Conservation (phyloP, 164 flowering plant species). For the Stephania japonica region DNA sequence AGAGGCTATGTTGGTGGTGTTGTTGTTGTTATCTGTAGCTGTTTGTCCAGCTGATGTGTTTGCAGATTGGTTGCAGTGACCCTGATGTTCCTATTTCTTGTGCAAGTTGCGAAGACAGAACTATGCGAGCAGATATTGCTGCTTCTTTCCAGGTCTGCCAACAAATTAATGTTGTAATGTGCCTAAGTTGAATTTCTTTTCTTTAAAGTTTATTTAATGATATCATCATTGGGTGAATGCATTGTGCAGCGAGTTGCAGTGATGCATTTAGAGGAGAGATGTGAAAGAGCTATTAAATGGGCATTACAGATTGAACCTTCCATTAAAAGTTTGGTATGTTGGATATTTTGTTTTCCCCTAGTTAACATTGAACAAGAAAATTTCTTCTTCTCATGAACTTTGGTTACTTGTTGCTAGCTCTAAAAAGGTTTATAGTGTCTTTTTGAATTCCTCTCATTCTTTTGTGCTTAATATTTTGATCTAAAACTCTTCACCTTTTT, state of each 20-base stretch:
- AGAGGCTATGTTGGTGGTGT: too few species aligned
- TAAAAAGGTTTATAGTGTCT: not conserved
- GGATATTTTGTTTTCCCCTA: conserved; percentile 1
- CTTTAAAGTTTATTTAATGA: not conserved
- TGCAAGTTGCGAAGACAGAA: conserved; percentile 57
- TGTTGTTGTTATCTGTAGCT: too few species aligned
- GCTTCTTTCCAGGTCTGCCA: conserved; percentile 86
- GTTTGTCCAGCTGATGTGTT: conserved; percentile 10
- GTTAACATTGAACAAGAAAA: not conserved
- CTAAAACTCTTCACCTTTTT: not conserved
- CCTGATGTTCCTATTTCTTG: conserved; percentile 56
- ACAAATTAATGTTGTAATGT: not conserved
- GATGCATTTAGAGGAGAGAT: conserved; percentile 86
- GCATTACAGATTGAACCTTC: conserved; percentile 81
- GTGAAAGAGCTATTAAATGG: conserved; percentile 93
- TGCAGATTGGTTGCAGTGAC: conserved; percentile 38
- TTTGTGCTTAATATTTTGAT: not conserved
- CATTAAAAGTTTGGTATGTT: conserved; percentile 54
- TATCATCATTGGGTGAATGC: conserved; percentile 3
- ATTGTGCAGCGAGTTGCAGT: conserved; percentile 83
- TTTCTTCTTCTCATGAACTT: not conserved
- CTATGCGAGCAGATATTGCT: conserved; percentile 81
- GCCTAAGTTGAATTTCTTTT: not conserved
- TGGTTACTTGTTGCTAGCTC: not conserved
- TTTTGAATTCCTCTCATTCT: not conserved